A percentile compares a stretch with the other conserved stretches of the same genome.
phyloP scores from a whole-genome alignment of 139 green algal species.

The Coccomyxa sp. region DNA sequence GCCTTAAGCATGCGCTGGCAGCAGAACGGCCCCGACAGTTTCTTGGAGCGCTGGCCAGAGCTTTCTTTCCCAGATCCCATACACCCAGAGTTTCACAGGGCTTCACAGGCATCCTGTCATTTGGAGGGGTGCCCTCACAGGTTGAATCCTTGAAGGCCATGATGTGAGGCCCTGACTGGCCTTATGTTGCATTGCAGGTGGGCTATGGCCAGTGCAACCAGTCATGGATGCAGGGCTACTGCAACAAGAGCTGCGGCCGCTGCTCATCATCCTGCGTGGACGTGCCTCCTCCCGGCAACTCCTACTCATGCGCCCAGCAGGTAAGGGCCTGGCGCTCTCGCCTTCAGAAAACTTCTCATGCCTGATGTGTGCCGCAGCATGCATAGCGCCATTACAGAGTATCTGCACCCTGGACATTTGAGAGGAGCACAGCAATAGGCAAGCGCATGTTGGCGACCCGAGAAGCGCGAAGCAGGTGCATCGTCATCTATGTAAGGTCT shows the following conservation, averaged over 20 bases:
- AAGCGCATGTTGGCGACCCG: background rate
- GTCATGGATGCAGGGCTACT: conserved; percentile 2
- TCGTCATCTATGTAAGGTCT: background rate
- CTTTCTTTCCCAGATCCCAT: background rate
- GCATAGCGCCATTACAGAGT: no score
- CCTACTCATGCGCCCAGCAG: background rate
- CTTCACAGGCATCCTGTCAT: no score
- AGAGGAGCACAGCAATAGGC: background rate
- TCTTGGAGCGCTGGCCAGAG: background rate
- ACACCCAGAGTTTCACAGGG: no score
- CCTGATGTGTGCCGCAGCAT: background rate
- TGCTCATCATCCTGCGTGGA: background rate
- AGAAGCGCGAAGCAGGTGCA: background rate
- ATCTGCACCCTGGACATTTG: no score
- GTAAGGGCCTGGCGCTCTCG: background rate
- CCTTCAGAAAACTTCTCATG: background rate
- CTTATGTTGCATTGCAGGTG: no score
- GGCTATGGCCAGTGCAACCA: background rate
- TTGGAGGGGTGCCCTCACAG: no score
- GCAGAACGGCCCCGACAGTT: background rate
- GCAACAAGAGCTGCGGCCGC: background rate
- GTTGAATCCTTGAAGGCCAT: no score
- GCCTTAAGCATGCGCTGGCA: background rate
- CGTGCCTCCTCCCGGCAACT: background rate
- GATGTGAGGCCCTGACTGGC: no score